Percentiles rank a stretch among this genome's conserved stretches.
Conservation (phyloP, 768 basidiomycete genomes). For the Saitozyma podzolica region DNA sequence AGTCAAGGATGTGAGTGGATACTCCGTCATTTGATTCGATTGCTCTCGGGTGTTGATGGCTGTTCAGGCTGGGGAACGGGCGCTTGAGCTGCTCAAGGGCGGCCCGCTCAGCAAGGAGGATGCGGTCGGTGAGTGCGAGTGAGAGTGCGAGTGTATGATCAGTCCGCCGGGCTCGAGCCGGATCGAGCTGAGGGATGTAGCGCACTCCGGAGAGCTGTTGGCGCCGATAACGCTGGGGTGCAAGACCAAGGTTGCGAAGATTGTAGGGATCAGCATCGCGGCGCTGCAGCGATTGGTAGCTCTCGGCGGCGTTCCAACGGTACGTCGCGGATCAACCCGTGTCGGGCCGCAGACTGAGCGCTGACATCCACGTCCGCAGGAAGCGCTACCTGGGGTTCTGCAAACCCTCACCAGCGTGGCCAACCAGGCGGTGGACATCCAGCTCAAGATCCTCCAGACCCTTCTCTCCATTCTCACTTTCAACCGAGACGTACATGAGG, state of each 20-base stretch:
- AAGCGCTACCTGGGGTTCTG: constrained; percentile 74
- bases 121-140: constrained; percentile 16
- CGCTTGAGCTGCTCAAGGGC: constrained; percentile 39
- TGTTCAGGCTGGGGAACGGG: constrained; percentile 39
- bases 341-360: background rate
- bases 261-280: constrained; percentile 86
- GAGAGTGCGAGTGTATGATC: background rate
- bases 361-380: constrained; percentile 53
- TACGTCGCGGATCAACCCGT: constrained; percentile 15
- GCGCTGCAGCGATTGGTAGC: constrained; percentile 87
- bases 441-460: constrained; percentile 88
- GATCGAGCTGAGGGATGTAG: constrained; percentile 55
- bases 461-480: constrained; percentile 87
- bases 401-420: constrained; percentile 82
- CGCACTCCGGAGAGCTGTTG: constrained; percentile 67
- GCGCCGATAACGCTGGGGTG: constrained; percentile 92
- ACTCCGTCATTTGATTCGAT: background rate
- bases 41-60: constrained; percentile 3
- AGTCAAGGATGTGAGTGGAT: constrained; percentile 74
- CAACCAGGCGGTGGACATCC: constrained; percentile 94
- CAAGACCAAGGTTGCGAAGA: constrained; percentile 87
- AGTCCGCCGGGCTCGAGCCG: background rate
- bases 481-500: constrained; percentile 77
- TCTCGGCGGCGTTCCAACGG: constrained; percentile 71
- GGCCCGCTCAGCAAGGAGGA: constrained; percentile 18